Base-by-base conservation (phyloP, 2,329 filamentous ascomycete genomes). In the Neofusicoccum ribis region DNA sequence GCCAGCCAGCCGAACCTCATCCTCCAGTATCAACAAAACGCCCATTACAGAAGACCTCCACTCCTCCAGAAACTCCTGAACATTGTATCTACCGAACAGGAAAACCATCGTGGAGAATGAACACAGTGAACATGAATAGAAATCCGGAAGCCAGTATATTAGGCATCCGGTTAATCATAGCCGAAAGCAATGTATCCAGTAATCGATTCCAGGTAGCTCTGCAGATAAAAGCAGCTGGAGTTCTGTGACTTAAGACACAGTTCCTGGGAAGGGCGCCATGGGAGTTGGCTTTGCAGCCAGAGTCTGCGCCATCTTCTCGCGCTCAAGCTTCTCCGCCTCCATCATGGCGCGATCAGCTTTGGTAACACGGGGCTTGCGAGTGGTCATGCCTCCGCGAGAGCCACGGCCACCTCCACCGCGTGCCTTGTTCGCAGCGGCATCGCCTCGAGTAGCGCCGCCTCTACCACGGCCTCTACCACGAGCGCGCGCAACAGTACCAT, bases 291-390 rank as follows among this genome's bases (percentile, higher is more conserved):
- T 68, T 12, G 66, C 63, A 17, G 67, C 67, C 12, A 68, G 31
- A 8, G 39, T 66, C 3, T 70, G 70, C 5, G 79, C 81, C 71
- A 82, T 71, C 63, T 79, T 81, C 76, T 93, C 91, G 47, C 90
- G 84, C 69, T 93, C 90, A 6, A 88, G 83, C 80, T 95, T 95
- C 76, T 96, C 92, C 50, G 87, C 86, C 72, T 96, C 92, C 78
- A 92, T 88, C 73, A 89, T 87, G 67, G 91, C 89, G 71, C 92
- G 91, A 74, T 94, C 91, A 43, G 91, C 90, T 76, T 97, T 97
- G 44, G 91, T 95, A 70, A 92, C 89, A 47, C 93, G 89, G 60
- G 92, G 91, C 77, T 96, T 96, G 70, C 93, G 85, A 20, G 89
- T 86, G 0, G 89, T 88, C 11, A 86, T 84, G 50, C 91, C 91